phyloP scores from a whole-genome alignment of 371 early-diverging fungal species.

The Zychaea mexicana region DNA sequence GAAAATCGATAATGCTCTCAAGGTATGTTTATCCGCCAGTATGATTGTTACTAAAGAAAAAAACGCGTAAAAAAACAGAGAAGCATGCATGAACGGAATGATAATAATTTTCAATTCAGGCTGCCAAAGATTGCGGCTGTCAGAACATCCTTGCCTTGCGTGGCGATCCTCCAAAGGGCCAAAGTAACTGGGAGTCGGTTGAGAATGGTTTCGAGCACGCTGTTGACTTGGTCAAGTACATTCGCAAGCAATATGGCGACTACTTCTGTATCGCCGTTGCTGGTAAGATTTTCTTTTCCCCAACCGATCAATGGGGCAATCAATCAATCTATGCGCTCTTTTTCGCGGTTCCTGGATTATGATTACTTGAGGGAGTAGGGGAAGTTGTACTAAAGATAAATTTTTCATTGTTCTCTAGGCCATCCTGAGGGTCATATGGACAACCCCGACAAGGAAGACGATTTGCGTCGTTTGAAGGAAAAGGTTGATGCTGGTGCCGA shows the following conservation, averaged over 20 bases:
- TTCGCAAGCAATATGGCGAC: constrained; percentile 87
- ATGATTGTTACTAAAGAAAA: too few relatives aligned
- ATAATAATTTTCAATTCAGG: constrained; percentile 35
- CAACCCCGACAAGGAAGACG: constrained; percentile 70
- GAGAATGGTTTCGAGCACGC: constrained; percentile 88
- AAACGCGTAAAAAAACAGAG: too few relatives aligned
- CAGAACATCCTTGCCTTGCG: constrained; percentile 96
- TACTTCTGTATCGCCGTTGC: constrained; percentile 96
- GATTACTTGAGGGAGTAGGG: background rate
- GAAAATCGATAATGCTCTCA: constrained; percentile 84
- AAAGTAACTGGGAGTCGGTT: constrained; percentile 73
- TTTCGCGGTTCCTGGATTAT: background rate
- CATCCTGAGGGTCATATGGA: constrained; percentile 94
- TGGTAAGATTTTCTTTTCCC: constrained; percentile 43
- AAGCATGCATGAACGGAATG: background rate
- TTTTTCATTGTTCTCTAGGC: constrained; percentile 21
- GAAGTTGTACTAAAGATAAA: background rate
- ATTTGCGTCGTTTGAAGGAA: constrained; percentile 77
- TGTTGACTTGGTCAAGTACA: constrained; percentile 86
- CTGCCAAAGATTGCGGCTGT: constrained; percentile 90
- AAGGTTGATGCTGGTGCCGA: constrained; percentile 95
- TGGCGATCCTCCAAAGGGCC: constrained; percentile 93
- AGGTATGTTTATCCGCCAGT: constrained; percentile 31
- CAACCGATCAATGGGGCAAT: too few relatives aligned
- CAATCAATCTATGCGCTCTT: background rate